Percentiles rank a stretch among this genome's conserved stretches.
phyloP scores from a whole-genome alignment of 2,329 filamentous ascomycete species.

The Fusarium armeniacum region DNA sequence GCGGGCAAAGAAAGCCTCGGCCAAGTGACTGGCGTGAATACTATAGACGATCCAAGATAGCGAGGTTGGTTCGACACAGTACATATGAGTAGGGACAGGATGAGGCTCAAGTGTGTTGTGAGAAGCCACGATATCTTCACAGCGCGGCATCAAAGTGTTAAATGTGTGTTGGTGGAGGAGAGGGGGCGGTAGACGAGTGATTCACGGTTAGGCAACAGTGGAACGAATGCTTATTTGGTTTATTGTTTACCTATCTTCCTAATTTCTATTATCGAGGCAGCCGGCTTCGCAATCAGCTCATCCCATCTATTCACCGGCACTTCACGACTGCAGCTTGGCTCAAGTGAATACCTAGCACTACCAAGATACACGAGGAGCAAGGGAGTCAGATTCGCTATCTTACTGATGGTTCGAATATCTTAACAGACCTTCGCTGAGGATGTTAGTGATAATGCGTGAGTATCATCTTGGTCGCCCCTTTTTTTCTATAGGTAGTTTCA shows the following conservation, averaged over 20 bases:
- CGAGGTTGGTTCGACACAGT: too few relatives aligned
- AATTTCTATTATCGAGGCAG: neutral
- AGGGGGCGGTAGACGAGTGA: too few relatives aligned
- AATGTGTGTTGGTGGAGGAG: neutral
- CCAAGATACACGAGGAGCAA: neutral
- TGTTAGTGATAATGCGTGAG: neutral
- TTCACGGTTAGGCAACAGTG: neutral
- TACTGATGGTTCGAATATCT: rapidly evolving
- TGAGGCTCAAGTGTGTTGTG: neutral
- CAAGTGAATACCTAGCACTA: neutral
- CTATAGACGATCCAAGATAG: neutral
- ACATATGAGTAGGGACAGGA: neutral
- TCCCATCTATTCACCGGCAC: neutral
- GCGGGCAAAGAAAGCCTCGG: too few relatives aligned
- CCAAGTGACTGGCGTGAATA: neutral
- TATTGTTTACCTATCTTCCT: neutral
- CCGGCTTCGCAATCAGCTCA: neutral
- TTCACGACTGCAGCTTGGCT: neutral
- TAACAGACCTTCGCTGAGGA: too few relatives aligned
- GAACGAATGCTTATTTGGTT: neutral
- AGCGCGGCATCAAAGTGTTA: neutral
- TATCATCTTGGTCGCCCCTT: neutral
- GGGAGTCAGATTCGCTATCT: neutral
- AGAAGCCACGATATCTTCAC: neutral
- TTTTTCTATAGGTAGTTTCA: neutral